Base-by-base conservation (phyloP, 2,329 filamentous ascomycete genomes). In the Taxawa tesnikishii region DNA sequence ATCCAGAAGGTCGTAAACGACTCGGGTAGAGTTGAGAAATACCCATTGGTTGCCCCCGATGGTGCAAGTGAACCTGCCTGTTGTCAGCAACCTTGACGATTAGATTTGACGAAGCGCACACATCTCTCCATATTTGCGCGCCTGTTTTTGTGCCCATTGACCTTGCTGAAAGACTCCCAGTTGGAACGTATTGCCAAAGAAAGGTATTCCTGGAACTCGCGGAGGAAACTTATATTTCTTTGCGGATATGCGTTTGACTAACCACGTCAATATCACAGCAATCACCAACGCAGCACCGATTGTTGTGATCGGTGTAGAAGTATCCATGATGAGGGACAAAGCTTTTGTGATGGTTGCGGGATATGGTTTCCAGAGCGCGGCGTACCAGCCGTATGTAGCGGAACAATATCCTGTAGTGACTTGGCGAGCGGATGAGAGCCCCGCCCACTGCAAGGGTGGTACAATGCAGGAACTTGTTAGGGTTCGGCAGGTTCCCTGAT, bases 1-100 rank as follows among this genome's bases (percentile, higher is more conserved):
- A 42, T 67, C 64, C 10, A 68, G 32, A 3, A 63, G 50, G 29
- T 61, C 50, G 36, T 62, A 59, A 21, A 64, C 47, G 2, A 62
- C 41, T 1, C 46, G 42, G 4, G 54, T 54, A 19, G 58, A 52
- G 2, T 55, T 63, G 17, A 68, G 42, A 9, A 67, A 58, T 2
- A 60, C 52, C n/a, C 51, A 50, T 1, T 54, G 65, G 6, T 47
- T 51, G 2, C 48, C 46, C 3, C 60, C 59, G 11, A 64, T 44
- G 39, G 66, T 67, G 32, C 49, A 40, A 6, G 43, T 43, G 33
- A 33, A 33, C 31, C 31, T 33, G 24, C 8, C 8, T 27, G 19
- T n/a, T 18, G 15, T 33, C 15, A 33, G 12, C 12, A 14, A 10
- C 8, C 24, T 9, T 10, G 6, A 6, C 7, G 15, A 21, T 28